Percentiles rank a stretch among this genome's conserved stretches.
Conservation (phyloP, 2,329 filamentous ascomycete genomes). For the Raffaelea arxii region DNA sequence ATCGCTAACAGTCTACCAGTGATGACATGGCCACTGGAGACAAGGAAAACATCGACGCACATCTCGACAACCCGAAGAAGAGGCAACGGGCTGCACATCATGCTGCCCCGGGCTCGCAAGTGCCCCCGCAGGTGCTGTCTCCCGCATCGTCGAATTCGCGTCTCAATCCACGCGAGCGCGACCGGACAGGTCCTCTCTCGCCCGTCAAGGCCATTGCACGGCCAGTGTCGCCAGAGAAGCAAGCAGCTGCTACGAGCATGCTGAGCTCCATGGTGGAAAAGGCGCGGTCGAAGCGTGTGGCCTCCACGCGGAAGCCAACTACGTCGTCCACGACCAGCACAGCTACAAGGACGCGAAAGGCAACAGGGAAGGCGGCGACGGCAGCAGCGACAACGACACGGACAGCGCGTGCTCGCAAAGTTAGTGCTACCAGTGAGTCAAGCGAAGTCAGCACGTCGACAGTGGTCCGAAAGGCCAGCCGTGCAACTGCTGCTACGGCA, state of each 20-base stretch:
- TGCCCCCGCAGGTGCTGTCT: conserved; percentile 58
- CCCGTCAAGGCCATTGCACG: conserved; percentile 48
- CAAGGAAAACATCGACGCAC: conserved; percentile 64
- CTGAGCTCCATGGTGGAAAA: conserved; percentile 51
- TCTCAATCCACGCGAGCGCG: conserved; percentile 43
- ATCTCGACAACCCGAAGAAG: conserved; percentile 62
- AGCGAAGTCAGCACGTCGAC: conserved; percentile 57
- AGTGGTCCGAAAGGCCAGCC: conserved; percentile 46
- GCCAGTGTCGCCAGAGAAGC: conserved; percentile 55
- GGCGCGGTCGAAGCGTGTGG: conserved; percentile 43
- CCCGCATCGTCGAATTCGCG: conserved; percentile 76
- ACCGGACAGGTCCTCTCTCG: conserved; percentile 27
- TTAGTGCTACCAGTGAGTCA: conserved; percentile 51
- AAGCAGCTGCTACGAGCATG: conserved; percentile 33
- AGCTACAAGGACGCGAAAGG: conserved; percentile 15
- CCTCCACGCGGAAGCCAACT: conserved; percentile 33
- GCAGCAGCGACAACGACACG: conserved; percentile 26
- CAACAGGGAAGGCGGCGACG: conserved; percentile 24
- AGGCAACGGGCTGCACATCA: conserved; percentile 34
- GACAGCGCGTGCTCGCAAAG: conserved; percentile 36
- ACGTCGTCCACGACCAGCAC: conserved; percentile 34
- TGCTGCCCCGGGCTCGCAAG: conserved; percentile 12
- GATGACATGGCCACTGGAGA: conserved; percentile 54
- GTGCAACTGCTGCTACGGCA: conserved; percentile 15
- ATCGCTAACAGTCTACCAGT: conserved; percentile 28